Conservation (phyloP, 1,284 basidiomycete species). For the Ganoderma leucocontextum region DNA sequence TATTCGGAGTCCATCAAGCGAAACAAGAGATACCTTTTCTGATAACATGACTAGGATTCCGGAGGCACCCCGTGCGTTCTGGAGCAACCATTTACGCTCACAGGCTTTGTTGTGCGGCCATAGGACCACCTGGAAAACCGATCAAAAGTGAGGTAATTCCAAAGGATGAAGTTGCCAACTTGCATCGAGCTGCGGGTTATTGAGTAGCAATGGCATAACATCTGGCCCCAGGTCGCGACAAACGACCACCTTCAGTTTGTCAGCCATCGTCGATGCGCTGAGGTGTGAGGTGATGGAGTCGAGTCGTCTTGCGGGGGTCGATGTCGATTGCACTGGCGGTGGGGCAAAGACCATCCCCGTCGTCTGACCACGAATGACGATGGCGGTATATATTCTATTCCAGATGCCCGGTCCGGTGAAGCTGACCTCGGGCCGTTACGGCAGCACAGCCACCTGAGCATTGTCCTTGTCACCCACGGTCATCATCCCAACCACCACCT, state of each 20-base stretch:
- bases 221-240: constrained; percentile 75
- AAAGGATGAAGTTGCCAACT: constrained; percentile 24
- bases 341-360: constrained; percentile 13
- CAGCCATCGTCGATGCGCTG: constrained; percentile 12
- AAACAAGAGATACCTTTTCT: constrained; percentile 63
- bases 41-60: constrained; percentile 76
- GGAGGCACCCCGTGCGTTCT: constrained; percentile 71
- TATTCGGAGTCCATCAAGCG: constrained; percentile 1
- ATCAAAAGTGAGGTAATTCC: neutral
- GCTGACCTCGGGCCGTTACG: neutral
- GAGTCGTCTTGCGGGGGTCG: constrained; percentile 14
- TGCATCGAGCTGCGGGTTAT: constrained; percentile 65
- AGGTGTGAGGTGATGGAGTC: constrained; percentile 23
- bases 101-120: constrained; percentile 76
- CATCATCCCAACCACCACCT: constrained; percentile 1
- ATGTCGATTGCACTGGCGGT: neutral
- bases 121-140: constrained; percentile 60
- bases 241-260: constrained; percentile 65
- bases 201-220: constrained; percentile 69
- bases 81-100: constrained; percentile 80
- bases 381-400: neutral
- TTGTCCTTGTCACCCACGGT: neutral
- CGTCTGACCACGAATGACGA: neutral
- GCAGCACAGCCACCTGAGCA: neutral
- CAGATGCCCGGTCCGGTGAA: constrained; percentile 9